Conservation (phyloP, 1,284 basidiomycete species). For the Sporisorium sorghi region DNA sequence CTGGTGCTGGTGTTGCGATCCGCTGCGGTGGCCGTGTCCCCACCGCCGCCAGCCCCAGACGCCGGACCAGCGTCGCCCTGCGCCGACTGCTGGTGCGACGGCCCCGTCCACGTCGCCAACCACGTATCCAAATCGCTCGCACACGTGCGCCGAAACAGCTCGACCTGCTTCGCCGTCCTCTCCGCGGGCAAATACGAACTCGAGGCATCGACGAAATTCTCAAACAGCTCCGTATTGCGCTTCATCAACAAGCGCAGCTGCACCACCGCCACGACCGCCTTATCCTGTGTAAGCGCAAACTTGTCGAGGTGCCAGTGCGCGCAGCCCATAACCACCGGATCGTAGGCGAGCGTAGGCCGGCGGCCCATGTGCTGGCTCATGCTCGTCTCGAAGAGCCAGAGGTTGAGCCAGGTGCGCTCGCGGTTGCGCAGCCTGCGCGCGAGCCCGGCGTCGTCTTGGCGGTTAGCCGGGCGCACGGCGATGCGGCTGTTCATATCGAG, state of each 20-base stretch:
- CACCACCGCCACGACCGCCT: constrained; percentile 54
- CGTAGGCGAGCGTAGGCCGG: constrained; percentile 47
- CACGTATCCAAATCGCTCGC: constrained; percentile 45
- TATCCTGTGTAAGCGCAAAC: constrained; percentile 48
- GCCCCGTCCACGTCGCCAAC: constrained; percentile 49
- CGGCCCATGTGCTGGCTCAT: constrained; percentile 58
- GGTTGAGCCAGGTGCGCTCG: constrained; percentile 54
- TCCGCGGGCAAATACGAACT: constrained; percentile 13
- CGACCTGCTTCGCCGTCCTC: constrained; percentile 42
- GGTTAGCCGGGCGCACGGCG: constrained; percentile 14
- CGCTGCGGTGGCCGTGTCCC: too few species aligned
- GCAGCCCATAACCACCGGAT: constrained; percentile 53
- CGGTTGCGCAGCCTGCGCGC: constrained; percentile 38
- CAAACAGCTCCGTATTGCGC: constrained; percentile 49
- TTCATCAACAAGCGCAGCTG: constrained; percentile 45
- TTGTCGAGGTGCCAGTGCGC: constrained; percentile 51
- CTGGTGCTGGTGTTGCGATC: too few species aligned
- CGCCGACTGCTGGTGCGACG: constrained; percentile 15
- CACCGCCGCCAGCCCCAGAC: background rate
- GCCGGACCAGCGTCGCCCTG: background rate
- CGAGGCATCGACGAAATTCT: constrained; percentile 39
- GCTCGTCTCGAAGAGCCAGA: constrained; percentile 55
- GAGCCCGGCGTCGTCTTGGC: constrained; percentile 30
- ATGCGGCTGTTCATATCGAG: constrained; percentile 55
- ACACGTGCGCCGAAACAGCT: constrained; percentile 45